Conservation (phyloP, 176 grass and related monocot genomes). For the Eleusine coracana region DNA sequence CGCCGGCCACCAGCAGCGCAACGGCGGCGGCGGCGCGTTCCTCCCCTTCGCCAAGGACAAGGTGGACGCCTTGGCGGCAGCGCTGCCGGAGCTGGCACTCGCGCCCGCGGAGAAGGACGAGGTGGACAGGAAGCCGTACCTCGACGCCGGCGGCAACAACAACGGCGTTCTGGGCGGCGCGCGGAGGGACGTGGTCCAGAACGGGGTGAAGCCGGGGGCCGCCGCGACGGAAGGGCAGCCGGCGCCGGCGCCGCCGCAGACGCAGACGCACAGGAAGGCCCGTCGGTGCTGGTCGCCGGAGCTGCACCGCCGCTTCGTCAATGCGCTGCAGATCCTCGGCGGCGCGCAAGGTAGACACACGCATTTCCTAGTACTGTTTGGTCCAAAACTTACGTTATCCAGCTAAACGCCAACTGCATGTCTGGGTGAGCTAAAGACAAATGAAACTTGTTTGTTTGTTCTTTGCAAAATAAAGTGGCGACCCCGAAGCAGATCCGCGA, state of each 20-base stretch:
- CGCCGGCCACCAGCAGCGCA: slow-evolving; percentile 47
- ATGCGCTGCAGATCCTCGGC: slow-evolving; percentile 95
- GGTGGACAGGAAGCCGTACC: slow-evolving; percentile 45
- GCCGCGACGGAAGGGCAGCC: slow-evolving; percentile 43
- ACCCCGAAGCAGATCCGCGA: slow-evolving; percentile 98
- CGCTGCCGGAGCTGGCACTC: slow-evolving; percentile 75
- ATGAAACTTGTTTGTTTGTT: slow-evolving; percentile 2
- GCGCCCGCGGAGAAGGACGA: slow-evolving; percentile 59
- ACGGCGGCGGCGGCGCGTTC: slow-evolving; percentile 86
- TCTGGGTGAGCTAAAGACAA: slow-evolving; percentile 7
- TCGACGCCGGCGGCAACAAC: slow-evolving; percentile 26
- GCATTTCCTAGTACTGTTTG: background rate
- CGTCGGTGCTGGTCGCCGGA: slow-evolving; percentile 98
- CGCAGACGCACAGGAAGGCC: slow-evolving; percentile 79
- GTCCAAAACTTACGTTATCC: background rate
- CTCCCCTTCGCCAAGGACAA: slow-evolving; percentile 92
- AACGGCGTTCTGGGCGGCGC: slow-evolving; percentile 20
- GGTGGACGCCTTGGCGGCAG: background rate
- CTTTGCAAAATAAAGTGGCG: slow-evolving; percentile 56
- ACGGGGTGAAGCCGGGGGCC: slow-evolving; percentile 45
- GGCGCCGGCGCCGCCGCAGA: slow-evolving; percentile 32
- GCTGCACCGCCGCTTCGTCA: slow-evolving; percentile 95
- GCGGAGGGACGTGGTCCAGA: slow-evolving; percentile 44
- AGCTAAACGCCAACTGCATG: slow-evolving; percentile 9
- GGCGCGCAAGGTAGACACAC: slow-evolving; percentile 79